Evolutionary conservation across 2,329 filamentous ascomycete species (phyloP), one percentile per base, ranked within the genome.

Genomic region (Trichoderma citrinoviride): DNA sequence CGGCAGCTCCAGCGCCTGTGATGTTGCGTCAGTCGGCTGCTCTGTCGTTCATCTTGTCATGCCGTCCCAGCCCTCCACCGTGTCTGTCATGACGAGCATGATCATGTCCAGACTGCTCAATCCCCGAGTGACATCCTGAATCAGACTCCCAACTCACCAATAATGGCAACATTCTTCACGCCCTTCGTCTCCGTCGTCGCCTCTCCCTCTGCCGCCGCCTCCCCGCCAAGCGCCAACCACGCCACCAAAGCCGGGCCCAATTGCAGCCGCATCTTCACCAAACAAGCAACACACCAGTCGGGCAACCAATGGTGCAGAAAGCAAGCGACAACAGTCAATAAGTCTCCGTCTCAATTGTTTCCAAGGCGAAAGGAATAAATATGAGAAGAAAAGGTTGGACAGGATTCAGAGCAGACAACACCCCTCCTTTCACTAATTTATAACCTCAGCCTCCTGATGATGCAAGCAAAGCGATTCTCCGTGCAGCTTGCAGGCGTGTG

Each of bases 1-100:
- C 95, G 33, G 87, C 94, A 49, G 95, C 89, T 53, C 95, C 95
- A 70, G 94, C 94, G 67, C 95, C 94, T 96, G 50, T 61, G 27
- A 10, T 7, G 23, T 49, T 7, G 23, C 41, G 57, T 65, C 43
- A 46, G 47, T 15, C 44, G 5, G 19, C n/a, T 25, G n/a, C 27
- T n/a, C 33, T 27, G 4, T 29, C 15, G 54, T 57, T 25, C 21
- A 25, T 40, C 43, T 40, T 19, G 19, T 43, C 23, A 25, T 27
- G 5, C 23, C 4, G 3, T 4, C 6, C 25, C 25, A 7, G 25
- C 7, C 25, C 25, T 27, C 25, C 7, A 7, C 25, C 7, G 25
- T 27, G 7, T 29, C 5, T 29, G 29, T 2, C 8, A 29, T 8
- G 5, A 29, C 33, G 33, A 37, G 33, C 33, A 5, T 14, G 8